phyloP scores from a whole-genome alignment of 2,329 filamentous ascomycete species.

The Sporothrix sp. region DNA sequence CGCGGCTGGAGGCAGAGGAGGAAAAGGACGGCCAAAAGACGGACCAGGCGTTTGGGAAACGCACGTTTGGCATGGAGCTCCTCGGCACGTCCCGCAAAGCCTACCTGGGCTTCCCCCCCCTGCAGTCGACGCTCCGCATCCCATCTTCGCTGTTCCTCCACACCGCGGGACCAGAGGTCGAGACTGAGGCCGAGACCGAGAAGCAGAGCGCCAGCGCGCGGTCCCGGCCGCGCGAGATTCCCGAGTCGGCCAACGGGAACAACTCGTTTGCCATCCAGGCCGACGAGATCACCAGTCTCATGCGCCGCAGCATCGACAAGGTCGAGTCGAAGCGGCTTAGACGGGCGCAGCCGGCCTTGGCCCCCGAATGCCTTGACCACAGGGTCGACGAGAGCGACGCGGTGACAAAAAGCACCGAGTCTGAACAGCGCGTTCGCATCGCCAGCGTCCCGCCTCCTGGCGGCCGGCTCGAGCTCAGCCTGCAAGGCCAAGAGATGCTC shows the following conservation, averaged over 20 bases:
- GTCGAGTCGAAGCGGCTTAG: conserved; percentile 35
- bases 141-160: conserved; percentile 41
- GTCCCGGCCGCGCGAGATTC: not conserved
- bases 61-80: conserved; percentile 7
- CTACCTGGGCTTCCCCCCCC: conserved; percentile 39
- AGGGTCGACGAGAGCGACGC: conserved; percentile 26
- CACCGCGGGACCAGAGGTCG: conserved; percentile 23
- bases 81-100: conserved; percentile 29
- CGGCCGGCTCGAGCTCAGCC: not conserved
- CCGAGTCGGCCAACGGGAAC: conserved; percentile 18
- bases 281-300: conserved; percentile 34
- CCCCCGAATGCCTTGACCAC: conserved; percentile 10
- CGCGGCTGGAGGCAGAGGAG: not conserved
- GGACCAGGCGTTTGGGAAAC: not conserved
- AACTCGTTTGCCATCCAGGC: conserved; percentile 41
- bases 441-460: conserved; percentile 21
- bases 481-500: conserved; percentile 3
- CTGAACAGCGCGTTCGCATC: conserved; percentile 29
- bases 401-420: conserved; percentile 21
- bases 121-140: conserved; percentile 37
- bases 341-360: conserved; percentile 28
- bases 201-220: not conserved
- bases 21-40: not conserved
- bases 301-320: conserved; percentile 39
- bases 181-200: not conserved